A percentile compares a stretch with the other conserved stretches of the same genome.
Evolutionary conservation across 2,329 filamentous ascomycete species (phyloP).

Genomic region (Fonsecaea pugnacius): DNA sequence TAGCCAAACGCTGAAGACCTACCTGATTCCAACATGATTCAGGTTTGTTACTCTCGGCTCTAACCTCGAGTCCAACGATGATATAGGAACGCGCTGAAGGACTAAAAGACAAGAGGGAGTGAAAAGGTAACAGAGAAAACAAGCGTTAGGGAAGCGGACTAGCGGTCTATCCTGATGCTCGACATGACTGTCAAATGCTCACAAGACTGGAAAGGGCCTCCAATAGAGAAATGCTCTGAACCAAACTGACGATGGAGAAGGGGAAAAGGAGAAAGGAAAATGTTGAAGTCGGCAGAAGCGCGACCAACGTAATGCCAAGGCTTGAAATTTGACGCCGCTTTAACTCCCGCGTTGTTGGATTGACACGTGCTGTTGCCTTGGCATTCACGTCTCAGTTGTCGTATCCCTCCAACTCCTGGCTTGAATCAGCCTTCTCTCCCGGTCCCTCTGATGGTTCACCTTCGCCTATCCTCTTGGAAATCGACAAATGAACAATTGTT

Average conservation of each 20-base stretch:
- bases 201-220: not conserved
- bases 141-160: not conserved
- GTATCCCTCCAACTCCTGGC: not conserved
- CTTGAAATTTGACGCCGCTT: not conserved
- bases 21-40: slow-evolving; percentile 19
- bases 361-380: slow-evolving; percentile 6
- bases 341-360: not conserved
- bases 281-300: not conserved
- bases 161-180: slow-evolving; percentile 11
- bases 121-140: not conserved
- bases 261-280: slow-evolving; percentile 11
- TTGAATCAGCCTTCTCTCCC: not conserved
- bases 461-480: not conserved
- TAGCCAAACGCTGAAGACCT: slow-evolving; percentile 4
- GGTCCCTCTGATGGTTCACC: not conserved
- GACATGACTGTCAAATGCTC: slow-evolving; percentile 2
- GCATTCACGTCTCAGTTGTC: not conserved
- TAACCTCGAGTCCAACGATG: not conserved
- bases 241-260: not conserved
- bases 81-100: not conserved
- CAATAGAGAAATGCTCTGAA: not conserved
- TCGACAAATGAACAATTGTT: not conserved
- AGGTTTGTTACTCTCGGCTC: not conserved
- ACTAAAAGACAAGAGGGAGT: slow-evolving; percentile 2
- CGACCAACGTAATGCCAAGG: not conserved